Base-by-base conservation (phyloP, 2,329 filamentous ascomycete genomes). In the Trichoderma atroviride region DNA sequence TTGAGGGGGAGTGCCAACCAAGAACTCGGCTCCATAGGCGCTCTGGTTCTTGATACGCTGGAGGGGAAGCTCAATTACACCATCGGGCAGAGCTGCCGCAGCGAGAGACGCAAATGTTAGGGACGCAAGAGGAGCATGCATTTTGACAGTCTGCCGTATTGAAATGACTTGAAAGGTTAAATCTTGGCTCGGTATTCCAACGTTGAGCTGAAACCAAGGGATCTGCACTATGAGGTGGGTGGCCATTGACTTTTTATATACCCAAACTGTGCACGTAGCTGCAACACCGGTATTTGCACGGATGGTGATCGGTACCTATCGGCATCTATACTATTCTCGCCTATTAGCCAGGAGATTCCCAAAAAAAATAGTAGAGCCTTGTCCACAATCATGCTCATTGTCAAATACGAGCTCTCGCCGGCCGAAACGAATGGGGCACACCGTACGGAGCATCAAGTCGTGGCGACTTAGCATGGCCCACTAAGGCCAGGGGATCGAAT, bases 11-110 rank as follows among this genome's bases (percentile, higher is more conserved):
- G 55, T 72, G 13, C 71, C 70, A 14, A 72, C 55, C 29, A 40
- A 31, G 43, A 69, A 53, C 33, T 72, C 71, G 16, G 67, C 65
- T 19, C 70, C 71, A 43, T 72, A 72, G 14, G 71, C 71, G 7
- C 19, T 60, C 40, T 72, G 64, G 19, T 71, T 68, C 59, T 69
- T 72, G 43, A 66, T 70, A 55, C 71, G 62, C 52, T 60, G 57
- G 43, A 71, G 60, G 2, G 71, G 71, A 14, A 69, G 47, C 22
- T 69, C 52, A 16, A 68, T 57, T 5, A 71, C 68, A 11, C 71
- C 71, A n/a, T 65, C 33, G 9, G 62, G 67, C 10, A 70, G 37
- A 33, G 60, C 35, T 2, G 67, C 55, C 3, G 58, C 47, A 4
- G 68, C 68, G 14, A 63, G 52, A 16, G 70, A 57, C 24, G 62